Evolutionary conservation across 768 basidiomycete genomes (phyloP).

Genomic region (Boletus reticuloceps): DNA sequence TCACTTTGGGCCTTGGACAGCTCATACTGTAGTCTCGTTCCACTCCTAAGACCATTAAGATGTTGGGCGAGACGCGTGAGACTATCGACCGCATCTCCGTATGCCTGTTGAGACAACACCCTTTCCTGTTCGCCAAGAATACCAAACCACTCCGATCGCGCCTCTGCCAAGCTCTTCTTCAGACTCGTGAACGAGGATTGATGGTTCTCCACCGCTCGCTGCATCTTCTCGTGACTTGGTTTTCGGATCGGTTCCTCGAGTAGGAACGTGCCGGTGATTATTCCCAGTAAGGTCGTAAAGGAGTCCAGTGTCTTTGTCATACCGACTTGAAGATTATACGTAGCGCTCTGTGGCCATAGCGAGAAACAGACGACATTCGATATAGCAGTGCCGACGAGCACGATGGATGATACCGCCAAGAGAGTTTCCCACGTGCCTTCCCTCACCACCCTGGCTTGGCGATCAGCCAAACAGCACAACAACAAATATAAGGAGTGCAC

Average conservation of each 20-base stretch:
- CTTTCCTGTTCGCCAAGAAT: slow-evolving; percentile 23
- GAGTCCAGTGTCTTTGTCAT: slow-evolving; percentile 87
- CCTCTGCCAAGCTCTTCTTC: slow-evolving; percentile 83
- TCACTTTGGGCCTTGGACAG: slow-evolving; percentile 59
- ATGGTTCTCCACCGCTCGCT: slow-evolving; percentile 79
- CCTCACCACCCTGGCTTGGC: slow-evolving; percentile 63
- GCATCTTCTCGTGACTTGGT: slow-evolving; percentile 60
- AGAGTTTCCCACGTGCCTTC: slow-evolving; percentile 83
- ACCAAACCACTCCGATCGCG: slow-evolving; percentile 76
- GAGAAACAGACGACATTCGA: slow-evolving; percentile 83
- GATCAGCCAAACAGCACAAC: neutral
- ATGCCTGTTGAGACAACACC: slow-evolving; percentile 49
- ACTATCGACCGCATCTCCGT: slow-evolving; percentile 83
- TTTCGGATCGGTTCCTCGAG: slow-evolving; percentile 65
- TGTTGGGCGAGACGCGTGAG: slow-evolving; percentile 93
- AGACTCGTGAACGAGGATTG: slow-evolving; percentile 88
- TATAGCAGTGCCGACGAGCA: slow-evolving; percentile 69
- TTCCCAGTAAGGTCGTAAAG: slow-evolving; percentile 79
- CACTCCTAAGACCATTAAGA: slow-evolving; percentile 83
- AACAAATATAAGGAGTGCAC: slow-evolving; percentile 5
- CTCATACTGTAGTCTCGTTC: slow-evolving; percentile 81
- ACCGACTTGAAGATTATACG: slow-evolving; percentile 74
- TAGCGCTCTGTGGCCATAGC: slow-evolving; percentile 86
- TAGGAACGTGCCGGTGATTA: slow-evolving; percentile 83
- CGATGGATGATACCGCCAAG: slow-evolving; percentile 71